These are phyloP conservation scores for Scedosporium apiospermum DNA, from an alignment of 2,329 filamentous ascomycete genomes.

Conservation along the genomic window DNA sequence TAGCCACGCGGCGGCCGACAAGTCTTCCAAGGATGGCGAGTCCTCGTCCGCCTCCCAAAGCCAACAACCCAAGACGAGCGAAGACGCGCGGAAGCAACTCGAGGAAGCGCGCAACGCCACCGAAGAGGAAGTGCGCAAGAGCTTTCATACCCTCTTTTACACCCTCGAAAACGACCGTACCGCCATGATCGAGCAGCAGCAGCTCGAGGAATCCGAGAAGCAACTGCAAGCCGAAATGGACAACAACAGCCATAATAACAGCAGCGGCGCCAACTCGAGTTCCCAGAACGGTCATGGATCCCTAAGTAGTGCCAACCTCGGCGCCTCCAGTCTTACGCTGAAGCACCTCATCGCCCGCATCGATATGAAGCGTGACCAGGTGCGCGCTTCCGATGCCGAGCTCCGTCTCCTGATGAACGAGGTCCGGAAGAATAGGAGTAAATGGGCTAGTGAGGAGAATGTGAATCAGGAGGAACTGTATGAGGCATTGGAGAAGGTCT, in stretches of 20 bases:
- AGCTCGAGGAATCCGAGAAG: constrained; percentile 90
- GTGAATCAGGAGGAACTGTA: constrained; percentile 97
- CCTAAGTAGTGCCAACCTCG: constrained; percentile 86
- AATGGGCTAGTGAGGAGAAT: constrained; percentile 97
- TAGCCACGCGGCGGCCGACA: constrained; percentile 43
- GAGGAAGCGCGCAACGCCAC: constrained; percentile 87
- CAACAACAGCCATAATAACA: constrained; percentile 40
- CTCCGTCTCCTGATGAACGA: constrained; percentile 90
- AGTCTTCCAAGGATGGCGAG: constrained; percentile 20
- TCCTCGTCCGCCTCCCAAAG: constrained; percentile 28
- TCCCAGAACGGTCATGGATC: constrained; percentile 55
- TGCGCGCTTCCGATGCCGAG: constrained; percentile 87
- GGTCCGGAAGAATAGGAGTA: constrained; percentile 93
- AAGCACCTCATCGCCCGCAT: constrained; percentile 96
- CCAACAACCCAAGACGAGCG: constrained; percentile 58
- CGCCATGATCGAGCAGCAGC: constrained; percentile 96
- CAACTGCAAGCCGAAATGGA: constrained; percentile 95
- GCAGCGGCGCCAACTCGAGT: constrained; percentile 42
- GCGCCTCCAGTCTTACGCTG: constrained; percentile 87
- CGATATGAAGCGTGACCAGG: constrained; percentile 82
- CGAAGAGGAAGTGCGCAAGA: constrained; percentile 79
- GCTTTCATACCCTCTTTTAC: constrained; percentile 90
- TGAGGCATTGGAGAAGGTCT: constrained; percentile 90
- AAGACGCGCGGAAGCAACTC: constrained; percentile 85
- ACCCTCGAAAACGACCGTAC: constrained; percentile 91